phyloP scores from a whole-genome alignment of 1,284 basidiomycete genomes.

The Cryptococcus jaspeensis region DNA sequence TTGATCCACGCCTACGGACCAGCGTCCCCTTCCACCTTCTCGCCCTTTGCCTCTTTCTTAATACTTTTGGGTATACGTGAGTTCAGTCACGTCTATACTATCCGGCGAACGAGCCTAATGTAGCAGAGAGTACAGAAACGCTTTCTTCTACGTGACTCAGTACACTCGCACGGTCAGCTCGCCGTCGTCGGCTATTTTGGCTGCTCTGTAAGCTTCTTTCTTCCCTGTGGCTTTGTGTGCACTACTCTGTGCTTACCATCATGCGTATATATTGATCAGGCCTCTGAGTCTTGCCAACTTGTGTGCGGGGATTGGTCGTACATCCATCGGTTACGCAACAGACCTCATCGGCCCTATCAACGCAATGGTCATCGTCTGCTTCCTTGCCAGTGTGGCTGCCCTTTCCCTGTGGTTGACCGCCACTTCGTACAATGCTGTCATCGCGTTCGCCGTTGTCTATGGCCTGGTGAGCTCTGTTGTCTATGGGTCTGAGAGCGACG shows the following conservation, averaged over 20 bases:
- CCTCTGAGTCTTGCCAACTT: background rate
- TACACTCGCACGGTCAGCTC: no score
- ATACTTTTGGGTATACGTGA: slow-evolving; percentile 28
- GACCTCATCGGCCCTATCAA: slow-evolving; percentile 28
- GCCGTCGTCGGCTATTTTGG: no score
- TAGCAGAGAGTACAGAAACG: no score
- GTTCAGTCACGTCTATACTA: no score
- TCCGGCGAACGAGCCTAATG: no score
- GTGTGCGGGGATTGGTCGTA: slow-evolving; percentile 22
- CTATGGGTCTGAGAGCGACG: no score
- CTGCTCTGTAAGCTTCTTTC: no score
- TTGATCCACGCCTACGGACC: slow-evolving; percentile 22
- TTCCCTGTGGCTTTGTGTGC: no score
- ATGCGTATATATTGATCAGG: no score
- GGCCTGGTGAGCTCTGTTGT: slow-evolving; percentile 18
- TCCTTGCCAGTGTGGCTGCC: slow-evolving; percentile 19
- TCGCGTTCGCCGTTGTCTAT: slow-evolving; percentile 24
- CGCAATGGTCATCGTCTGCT: slow-evolving; percentile 24
- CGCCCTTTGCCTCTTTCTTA: slow-evolving; percentile 24
- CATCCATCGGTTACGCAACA: slow-evolving; percentile 24
- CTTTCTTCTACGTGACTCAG: no score
- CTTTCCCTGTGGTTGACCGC: slow-evolving; percentile 31
- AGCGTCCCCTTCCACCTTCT: slow-evolving; percentile 26
- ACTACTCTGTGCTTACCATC: no score
- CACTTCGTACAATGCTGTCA: slow-evolving; percentile 16